These are phyloP conservation scores for Cyberlindnera japonica DNA, from an alignment of 805 yeast genomes.

Conservation along the genomic window DNA sequence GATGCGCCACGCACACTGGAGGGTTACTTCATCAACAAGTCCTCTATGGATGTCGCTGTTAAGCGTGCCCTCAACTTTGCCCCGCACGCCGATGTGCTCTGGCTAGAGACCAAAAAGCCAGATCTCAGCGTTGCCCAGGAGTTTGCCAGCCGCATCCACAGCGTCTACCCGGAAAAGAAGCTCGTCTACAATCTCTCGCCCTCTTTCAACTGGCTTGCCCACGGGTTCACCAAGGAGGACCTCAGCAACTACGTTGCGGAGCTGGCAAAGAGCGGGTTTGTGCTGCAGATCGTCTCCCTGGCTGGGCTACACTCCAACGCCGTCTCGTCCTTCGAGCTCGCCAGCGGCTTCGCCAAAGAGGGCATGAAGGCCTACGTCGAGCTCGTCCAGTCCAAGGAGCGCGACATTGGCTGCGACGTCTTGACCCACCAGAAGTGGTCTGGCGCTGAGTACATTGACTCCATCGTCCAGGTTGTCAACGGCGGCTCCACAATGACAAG, in stretches of 20 bases:
- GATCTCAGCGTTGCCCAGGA: constrained; percentile 46
- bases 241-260: constrained; percentile 49
- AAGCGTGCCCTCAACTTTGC: constrained; percentile 51
- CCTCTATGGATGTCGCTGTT: constrained; percentile 52
- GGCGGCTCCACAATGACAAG: constrained; percentile 17
- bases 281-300: constrained; percentile 54
- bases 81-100: constrained; percentile 55
- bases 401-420: constrained; percentile 44
- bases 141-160: constrained; percentile 42
- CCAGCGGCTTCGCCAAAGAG: constrained; percentile 42
- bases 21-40: constrained; percentile 48
- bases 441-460: constrained; percentile 53
- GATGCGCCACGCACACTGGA: constrained; percentile 57
- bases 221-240: constrained; percentile 47
- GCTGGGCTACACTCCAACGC: constrained; percentile 59
- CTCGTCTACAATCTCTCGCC: constrained; percentile 61
- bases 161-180: constrained; percentile 46
- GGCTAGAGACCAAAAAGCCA: constrained; percentile 64
- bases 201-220: constrained; percentile 56
- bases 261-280: constrained; percentile 53
- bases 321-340: constrained; percentile 46
- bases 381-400: constrained; percentile 46
- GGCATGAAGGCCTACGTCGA: constrained; percentile 62
- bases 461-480: constrained; percentile 17
- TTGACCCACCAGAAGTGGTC: constrained; percentile 62